Evolutionary conservation across 1,284 basidiomycete species (phyloP).

Genomic region (Malassezia yamatoensis): DNA sequence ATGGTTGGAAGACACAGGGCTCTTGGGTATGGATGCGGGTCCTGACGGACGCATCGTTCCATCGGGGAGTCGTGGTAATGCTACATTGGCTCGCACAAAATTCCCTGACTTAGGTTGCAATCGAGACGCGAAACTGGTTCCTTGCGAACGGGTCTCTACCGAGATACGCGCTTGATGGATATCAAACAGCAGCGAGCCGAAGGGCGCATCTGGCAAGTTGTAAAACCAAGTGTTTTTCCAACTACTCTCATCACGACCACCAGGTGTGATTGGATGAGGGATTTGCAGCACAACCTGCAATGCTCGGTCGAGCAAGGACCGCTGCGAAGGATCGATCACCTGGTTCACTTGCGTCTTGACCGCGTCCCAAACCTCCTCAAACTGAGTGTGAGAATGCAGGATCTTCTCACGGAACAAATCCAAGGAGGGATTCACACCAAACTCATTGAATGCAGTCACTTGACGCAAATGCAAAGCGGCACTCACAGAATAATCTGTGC

Average conservation of each 20-base stretch:
- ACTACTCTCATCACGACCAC: conserved; percentile 63
- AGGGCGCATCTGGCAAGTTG: conserved; percentile 86
- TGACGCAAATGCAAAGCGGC: conserved; percentile 96
- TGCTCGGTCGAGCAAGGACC: conserved; percentile 77
- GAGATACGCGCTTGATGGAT: conserved; percentile 82
- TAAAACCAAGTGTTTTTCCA: conserved; percentile 75
- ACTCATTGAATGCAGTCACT: conserved; percentile 91
- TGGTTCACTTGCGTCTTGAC: conserved; percentile 83
- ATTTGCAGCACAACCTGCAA: conserved; percentile 71
- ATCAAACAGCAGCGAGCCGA: conserved; percentile 75
- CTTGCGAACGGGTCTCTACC: conserved; percentile 82
- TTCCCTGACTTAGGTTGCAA: conserved; percentile 47
- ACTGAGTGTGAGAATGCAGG: conserved; percentile 64
- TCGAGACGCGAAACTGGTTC: conserved; percentile 90
- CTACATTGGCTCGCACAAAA: conserved; percentile 1
- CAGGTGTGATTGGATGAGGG: conserved; percentile 52
- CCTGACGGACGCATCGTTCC: conserved; percentile 13
- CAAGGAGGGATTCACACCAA: conserved; percentile 78
- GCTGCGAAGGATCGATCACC: conserved; percentile 83
- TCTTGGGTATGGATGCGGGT: not conserved
- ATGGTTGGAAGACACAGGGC: no score
- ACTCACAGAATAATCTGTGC: conserved; percentile 86
- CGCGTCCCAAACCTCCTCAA: conserved; percentile 83
- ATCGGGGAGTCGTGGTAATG: not conserved
- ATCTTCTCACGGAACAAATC: conserved; percentile 81